Evolutionary conservation across 2,329 filamentous ascomycete genomes (phyloP).

Genomic region (Aspergillus phoenicis): DNA sequence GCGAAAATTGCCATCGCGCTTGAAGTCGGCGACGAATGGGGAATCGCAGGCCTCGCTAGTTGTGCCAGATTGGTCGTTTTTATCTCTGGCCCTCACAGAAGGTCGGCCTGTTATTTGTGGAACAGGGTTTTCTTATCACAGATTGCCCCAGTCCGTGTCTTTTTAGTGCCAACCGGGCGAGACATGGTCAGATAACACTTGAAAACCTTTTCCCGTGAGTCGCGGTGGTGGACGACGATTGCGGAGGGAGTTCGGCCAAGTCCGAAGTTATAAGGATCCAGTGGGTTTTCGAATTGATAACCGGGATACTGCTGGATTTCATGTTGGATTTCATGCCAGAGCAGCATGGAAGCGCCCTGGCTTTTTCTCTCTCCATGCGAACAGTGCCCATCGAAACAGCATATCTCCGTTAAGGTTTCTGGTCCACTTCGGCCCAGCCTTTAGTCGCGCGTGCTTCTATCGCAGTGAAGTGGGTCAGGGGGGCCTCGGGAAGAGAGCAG

Average conservation of each 20-base stretch:
- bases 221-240: not conserved
- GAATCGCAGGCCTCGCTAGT: not conserved
- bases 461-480: not conserved
- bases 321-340: not conserved
- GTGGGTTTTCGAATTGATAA: too few relatives aligned
- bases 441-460: not conserved
- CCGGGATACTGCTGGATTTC: too few relatives aligned
- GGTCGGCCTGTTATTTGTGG: constrained; percentile 7
- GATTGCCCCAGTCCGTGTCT: not conserved
- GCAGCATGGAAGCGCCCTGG: not conserved
- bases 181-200: not conserved
- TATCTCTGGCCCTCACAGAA: constrained; percentile 3
- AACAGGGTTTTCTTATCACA: constrained; percentile 1
- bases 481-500: too few relatives aligned
- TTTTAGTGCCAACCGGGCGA: not conserved
- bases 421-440: not conserved
- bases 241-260: not conserved
- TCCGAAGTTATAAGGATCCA: not conserved
- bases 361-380: not conserved
- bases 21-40: not conserved
- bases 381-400: not conserved
- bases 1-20: not conserved
- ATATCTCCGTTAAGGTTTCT: constrained; percentile 15
- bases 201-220: not conserved
- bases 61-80: not conserved